These are phyloP conservation scores for Penicillium sclerotigenum DNA, from an alignment of 2,329 filamentous ascomycete species.

Conservation along the genomic window DNA sequence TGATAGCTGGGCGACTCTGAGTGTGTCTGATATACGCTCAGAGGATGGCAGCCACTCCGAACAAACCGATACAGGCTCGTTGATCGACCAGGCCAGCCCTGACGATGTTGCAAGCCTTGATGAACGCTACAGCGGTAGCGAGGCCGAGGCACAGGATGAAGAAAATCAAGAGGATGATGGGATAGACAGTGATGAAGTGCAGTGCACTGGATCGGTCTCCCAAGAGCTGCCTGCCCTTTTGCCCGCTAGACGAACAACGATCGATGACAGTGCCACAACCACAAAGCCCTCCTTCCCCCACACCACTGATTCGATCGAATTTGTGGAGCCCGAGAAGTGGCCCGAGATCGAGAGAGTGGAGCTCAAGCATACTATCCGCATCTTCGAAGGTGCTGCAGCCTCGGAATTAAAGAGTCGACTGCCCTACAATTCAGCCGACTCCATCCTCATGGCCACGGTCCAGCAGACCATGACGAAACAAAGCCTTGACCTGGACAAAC, in stretches of 20 bases:
- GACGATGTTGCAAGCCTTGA: constrained; percentile 47
- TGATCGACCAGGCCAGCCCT: constrained; percentile 42
- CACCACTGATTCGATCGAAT: constrained; percentile 40
- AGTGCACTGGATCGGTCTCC: constrained; percentile 29
- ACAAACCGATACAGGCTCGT: constrained; percentile 43
- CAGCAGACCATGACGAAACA: constrained; percentile 45
- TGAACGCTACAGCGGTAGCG: constrained; percentile 39
- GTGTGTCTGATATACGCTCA: constrained; percentile 43
- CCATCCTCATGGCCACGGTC: constrained; percentile 40
- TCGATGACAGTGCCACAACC: constrained; percentile 38
- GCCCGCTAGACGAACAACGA: constrained; percentile 27
- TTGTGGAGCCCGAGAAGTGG: constrained; percentile 43
- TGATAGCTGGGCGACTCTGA: constrained; percentile 48
- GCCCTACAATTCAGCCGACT: constrained; percentile 27
- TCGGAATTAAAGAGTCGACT: constrained; percentile 29
- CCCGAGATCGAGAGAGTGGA: constrained; percentile 40
- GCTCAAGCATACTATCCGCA: constrained; percentile 42
- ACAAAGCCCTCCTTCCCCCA: constrained; percentile 33
- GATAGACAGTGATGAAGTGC: constrained; percentile 21
- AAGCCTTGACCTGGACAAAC: constrained; percentile 40
- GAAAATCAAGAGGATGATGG: constrained; percentile 28
- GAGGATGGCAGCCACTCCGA: constrained; percentile 47
- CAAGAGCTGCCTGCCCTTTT: constrained; percentile 32
- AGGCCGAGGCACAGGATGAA: constrained; percentile 34
- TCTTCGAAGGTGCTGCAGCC: constrained; percentile 34